Evolutionary conservation across 106 monocot species (phyloP).

Genomic region (Agapanthus africanus): DNA sequence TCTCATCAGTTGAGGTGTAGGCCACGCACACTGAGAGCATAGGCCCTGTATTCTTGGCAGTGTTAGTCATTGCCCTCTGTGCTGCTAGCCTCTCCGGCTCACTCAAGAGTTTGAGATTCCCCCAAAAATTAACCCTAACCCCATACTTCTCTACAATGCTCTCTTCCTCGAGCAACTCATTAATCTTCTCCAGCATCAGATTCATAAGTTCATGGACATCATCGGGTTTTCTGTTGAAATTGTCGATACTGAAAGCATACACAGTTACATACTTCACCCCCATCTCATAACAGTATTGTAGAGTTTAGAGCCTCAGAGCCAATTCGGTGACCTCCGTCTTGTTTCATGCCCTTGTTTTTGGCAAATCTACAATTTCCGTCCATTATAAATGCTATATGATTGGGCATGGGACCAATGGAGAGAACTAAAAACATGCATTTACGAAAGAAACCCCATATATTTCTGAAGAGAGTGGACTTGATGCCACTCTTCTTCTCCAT

Average conservation of each 20-base stretch:
- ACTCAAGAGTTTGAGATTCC: constrained; percentile 22
- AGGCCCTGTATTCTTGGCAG: constrained; percentile 17
- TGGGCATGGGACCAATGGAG: constrained; percentile 26
- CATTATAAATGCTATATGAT: constrained; percentile 39
- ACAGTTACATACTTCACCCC: constrained; percentile 28
- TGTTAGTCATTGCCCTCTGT: constrained; percentile 19
- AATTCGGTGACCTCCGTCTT: constrained; percentile 5
- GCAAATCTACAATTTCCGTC: constrained; percentile 46
- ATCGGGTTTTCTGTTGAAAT: constrained; percentile 28
- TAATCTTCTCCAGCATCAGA: constrained; percentile 28
- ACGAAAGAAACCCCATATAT: constrained; percentile 8
- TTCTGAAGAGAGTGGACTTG: not conserved
- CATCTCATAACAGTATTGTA: constrained; percentile 38
- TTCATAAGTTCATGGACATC: constrained; percentile 29
- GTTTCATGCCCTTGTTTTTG: constrained; percentile 6
- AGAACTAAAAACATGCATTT: constrained; percentile 17
- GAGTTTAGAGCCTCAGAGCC: constrained; percentile 24
- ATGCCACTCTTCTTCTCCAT: not conserved
- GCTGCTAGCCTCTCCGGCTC: constrained; percentile 22
- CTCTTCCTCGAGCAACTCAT: constrained; percentile 18
- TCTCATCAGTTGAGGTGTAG: constrained; percentile 33
- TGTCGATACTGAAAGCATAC: constrained; percentile 53
- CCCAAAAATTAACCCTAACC: constrained; percentile 32
- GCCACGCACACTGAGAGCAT: constrained; percentile 33
- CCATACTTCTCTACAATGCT: constrained; percentile 15